These are phyloP conservation scores for Aristolochia californica DNA, from an alignment of 164 flowering plant genomes.

Conservation along the genomic window DNA sequence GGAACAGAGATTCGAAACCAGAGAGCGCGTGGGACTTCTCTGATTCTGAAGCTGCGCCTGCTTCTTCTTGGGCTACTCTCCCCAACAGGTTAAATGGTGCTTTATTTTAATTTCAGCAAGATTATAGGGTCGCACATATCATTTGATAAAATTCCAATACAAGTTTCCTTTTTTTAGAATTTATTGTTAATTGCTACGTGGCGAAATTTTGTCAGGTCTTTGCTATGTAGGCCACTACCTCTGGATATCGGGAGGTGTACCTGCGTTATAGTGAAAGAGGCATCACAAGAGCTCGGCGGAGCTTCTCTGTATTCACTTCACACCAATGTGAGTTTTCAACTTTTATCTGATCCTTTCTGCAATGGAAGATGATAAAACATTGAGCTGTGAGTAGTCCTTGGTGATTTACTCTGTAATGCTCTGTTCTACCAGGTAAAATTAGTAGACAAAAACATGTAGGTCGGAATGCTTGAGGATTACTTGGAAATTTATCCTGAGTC, in stretches of 20 bases:
- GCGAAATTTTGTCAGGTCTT: conserved; percentile 39
- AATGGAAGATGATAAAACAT: too few species aligned
- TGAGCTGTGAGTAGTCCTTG: not conserved
- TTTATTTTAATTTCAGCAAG: not conserved
- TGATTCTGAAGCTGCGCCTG: conserved; percentile 93
- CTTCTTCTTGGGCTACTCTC: conserved; percentile 86
- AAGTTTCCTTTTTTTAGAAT: too few species aligned
- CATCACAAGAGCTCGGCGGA: conserved; percentile 37
- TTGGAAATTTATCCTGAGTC: too few species aligned
- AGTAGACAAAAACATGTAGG: too few species aligned
- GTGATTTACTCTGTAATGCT: not conserved
- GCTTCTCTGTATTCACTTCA: conserved; percentile 65
- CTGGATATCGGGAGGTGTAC: conserved; percentile 82
- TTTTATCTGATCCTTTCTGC: too few species aligned
- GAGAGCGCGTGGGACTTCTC: conserved; percentile 72
- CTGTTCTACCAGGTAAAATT: too few species aligned
- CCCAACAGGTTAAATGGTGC: conserved; percentile 57
- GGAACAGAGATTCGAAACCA: conserved; percentile 15
- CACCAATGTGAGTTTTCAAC: conserved; percentile 52
- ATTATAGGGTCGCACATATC: not conserved
- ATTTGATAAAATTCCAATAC: too few species aligned
- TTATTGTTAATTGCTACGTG: too few species aligned
- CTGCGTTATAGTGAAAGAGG: conserved; percentile 77
- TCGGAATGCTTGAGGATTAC: too few species aligned
- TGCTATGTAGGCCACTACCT: conserved; percentile 82